phyloP scores from a whole-genome alignment of 176 grass and related monocot species.

The Carex myosuroides region DNA sequence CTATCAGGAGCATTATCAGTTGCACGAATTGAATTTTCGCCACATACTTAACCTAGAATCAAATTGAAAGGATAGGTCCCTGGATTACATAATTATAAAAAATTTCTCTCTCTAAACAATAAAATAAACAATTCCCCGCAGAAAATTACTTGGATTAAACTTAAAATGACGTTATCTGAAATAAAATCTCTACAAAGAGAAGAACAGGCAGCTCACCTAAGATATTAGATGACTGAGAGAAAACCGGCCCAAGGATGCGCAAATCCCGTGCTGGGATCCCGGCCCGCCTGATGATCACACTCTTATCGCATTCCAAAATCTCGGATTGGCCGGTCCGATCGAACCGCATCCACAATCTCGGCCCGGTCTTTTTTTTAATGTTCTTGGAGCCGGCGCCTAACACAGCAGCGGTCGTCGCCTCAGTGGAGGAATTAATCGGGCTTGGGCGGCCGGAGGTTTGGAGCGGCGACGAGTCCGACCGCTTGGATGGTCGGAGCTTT shows the following conservation, averaged over 20 bases:
- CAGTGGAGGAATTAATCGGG: neutral
- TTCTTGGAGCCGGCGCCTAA: conserved; percentile 25
- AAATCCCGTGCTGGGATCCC: conserved; percentile 66
- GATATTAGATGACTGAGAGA: conserved; percentile 95
- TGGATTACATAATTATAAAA: neutral
- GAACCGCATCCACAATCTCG: conserved; percentile 73
- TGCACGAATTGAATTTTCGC: no score
- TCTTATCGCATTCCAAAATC: conserved; percentile 83
- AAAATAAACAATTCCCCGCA: neutral
- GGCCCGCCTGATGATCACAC: conserved; percentile 55
- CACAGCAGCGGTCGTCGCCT: neutral
- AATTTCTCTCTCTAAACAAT: neutral
- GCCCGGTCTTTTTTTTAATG: conserved; percentile 71
- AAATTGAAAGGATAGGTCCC: neutral
- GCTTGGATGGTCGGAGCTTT: conserved; percentile 28
- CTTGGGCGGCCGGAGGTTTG: conserved; percentile 18
- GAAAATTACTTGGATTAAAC: neutral
- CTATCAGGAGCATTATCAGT: neutral
- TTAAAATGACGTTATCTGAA: neutral
- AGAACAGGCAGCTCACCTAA: conserved; percentile 49
- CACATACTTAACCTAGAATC: neutral
- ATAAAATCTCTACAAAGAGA: neutral
- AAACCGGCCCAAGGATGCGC: conserved; percentile 78
- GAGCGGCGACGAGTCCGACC: conserved; percentile 14
- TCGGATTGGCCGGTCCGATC: conserved; percentile 64